Evolutionary conservation across 2,329 filamentous ascomycete species (phyloP).

Genomic region (Dactylellina haptotyla): DNA sequence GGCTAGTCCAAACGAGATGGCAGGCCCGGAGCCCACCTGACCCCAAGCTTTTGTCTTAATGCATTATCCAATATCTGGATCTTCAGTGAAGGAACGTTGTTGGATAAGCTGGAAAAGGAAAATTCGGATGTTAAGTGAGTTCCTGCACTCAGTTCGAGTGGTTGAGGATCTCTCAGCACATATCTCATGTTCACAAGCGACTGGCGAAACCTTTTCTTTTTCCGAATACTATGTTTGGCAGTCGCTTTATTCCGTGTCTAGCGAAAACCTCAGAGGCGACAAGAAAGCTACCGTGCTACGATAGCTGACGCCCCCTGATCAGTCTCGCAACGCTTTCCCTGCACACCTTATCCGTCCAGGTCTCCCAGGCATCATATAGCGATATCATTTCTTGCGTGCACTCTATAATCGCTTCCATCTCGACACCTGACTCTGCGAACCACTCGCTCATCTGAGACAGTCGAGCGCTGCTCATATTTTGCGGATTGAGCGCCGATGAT

Average conservation of each 20-base stretch:
- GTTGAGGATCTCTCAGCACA: slow-evolving; percentile 7
- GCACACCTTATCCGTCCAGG: slow-evolving; percentile 72
- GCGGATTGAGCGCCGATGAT: slow-evolving; percentile 55
- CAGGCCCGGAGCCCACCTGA: slow-evolving; percentile 50
- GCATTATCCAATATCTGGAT: slow-evolving; percentile 41
- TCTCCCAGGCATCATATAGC: slow-evolving; percentile 80
- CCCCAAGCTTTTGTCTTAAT: slow-evolving; percentile 36
- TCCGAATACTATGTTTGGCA: too few species aligned
- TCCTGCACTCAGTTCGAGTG: background rate
- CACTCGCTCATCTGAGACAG: slow-evolving; percentile 78
- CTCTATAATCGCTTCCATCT: slow-evolving; percentile 85
- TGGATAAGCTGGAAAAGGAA: too few species aligned
- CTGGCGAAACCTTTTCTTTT: slow-evolving; percentile 33
- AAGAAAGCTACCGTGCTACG: slow-evolving; percentile 66
- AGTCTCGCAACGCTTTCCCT: slow-evolving; percentile 73
- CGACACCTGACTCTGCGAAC: slow-evolving; percentile 85
- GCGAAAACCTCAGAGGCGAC: slow-evolving; percentile 20
- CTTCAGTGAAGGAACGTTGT: slow-evolving; percentile 48
- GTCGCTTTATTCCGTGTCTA: too few species aligned
- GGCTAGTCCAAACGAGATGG: slow-evolving; percentile 54
- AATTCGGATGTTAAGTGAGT: too few species aligned
- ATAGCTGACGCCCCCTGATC: slow-evolving; percentile 70
- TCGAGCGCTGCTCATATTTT: slow-evolving; percentile 63
- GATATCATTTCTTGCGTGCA: slow-evolving; percentile 91
- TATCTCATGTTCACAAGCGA: slow-evolving; percentile 28